Evolutionary conservation across 306 rosid species (phyloP), one percentile per base, ranked within the genome.

Genomic region (Glycine soja): DNA sequence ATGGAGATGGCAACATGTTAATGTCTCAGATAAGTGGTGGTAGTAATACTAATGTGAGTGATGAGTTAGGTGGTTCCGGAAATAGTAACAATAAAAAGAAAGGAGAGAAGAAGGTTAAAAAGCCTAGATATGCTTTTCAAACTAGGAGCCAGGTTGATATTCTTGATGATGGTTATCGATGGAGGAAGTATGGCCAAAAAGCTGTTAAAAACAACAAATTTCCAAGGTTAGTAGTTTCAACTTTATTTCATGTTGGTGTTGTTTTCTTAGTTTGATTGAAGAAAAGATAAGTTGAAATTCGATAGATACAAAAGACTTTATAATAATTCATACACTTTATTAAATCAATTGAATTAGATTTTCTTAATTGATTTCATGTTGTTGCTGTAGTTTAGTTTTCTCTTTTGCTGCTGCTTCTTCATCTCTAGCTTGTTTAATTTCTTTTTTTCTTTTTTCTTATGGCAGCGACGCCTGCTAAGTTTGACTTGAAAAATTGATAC

Each of bases 181-280:
- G 98, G 98, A 88, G 95, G 80, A 94, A 94, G 86, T 94, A 94
- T 79, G 98, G 98, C 38, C 95, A 90, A 68, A 94, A 92, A 76
- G 88, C 88, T 45, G 97, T 94, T 11, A 94, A 92, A 79, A 90
- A 91, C 89, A 92, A 89, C 83, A 86, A 86, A 81, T 92, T 90
- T 61, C 97, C 97, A 9, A 94, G 98, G 98, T 92, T 64, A 6
- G 47, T 66, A 61, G 0, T 30, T 61, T 61, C 54, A 42, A 0
- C 2, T 56, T 65, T 9, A 10, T 15, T 40, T 40, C 50, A 15
- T 3, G 6, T 65, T 34, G 0, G 2, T 63, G 8, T 0, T 7
- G 8, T 45, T 45, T 12, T 24, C 15, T 0, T 61, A 3, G 1
- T 18, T 58, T n/a, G 3, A 24, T 24, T 24, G 30, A 24, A 24